Conservation (phyloP, 1,139 yeast genomes). For the Sugiyamaella neomexicana region DNA sequence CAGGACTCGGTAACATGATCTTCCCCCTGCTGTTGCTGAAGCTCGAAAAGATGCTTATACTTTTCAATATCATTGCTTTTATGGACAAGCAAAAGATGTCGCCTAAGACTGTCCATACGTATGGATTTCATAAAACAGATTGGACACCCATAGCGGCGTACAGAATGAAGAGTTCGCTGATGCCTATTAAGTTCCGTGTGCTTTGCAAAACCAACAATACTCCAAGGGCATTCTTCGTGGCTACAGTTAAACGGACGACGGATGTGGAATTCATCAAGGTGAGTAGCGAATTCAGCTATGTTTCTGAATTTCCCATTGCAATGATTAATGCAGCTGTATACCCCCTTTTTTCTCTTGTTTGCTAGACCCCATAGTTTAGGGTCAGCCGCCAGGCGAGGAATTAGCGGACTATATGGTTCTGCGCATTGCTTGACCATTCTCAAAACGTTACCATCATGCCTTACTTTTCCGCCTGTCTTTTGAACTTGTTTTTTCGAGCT, state of each 20-base stretch:
- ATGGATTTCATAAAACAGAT: conserved; percentile 47
- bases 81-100: conserved; percentile 30
- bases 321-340: conserved; percentile 55
- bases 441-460: neutral
- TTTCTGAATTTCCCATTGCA: conserved; percentile 48
- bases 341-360: conserved; percentile 46
- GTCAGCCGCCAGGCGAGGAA: conserved; percentile 13
- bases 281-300: conserved; percentile 47
- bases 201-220: conserved; percentile 58
- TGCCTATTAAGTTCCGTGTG: conserved; percentile 64
- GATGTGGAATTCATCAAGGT: conserved; percentile 48
- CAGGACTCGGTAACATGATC: neutral
- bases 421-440: neutral
- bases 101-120: conserved; percentile 42
- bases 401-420: conserved; percentile 5
- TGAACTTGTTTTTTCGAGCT: neutral
- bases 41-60: neutral
- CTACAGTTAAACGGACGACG: conserved; percentile 54
- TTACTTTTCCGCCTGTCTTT: neutral
- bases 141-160: conserved; percentile 44
- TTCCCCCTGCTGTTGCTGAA: neutral
- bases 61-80: conserved; percentile 3
- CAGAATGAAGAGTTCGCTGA: conserved; percentile 57
- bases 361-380: conserved; percentile 23
- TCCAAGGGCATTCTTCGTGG: conserved; percentile 59